phyloP scores from a whole-genome alignment of 1,139 yeast species.

The Sugiyamaella castrensis region DNA sequence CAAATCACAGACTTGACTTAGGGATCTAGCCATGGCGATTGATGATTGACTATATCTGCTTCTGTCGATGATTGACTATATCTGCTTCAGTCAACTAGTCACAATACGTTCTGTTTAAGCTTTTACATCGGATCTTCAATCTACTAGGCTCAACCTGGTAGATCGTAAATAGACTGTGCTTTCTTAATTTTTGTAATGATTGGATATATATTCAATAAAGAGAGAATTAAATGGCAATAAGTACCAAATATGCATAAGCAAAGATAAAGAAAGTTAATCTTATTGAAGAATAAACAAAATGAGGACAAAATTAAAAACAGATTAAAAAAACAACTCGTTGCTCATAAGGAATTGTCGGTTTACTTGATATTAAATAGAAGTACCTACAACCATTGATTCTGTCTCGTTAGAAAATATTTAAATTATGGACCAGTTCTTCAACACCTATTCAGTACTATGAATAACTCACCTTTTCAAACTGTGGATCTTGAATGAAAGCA shows the following conservation, averaged over 20 bases:
- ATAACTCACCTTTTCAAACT: conserved; percentile 58
- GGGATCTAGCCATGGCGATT: too few relatives aligned
- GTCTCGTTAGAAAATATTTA: conserved; percentile 1
- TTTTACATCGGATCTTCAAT: too few relatives aligned
- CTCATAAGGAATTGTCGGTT: background rate
- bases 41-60: too few relatives aligned
- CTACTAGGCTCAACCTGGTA: too few relatives aligned
- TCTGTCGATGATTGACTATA: too few relatives aligned
- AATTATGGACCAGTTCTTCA: too few relatives aligned
- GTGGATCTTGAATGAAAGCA: conserved; percentile 84
- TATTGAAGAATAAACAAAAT: background rate
- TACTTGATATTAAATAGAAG: background rate
- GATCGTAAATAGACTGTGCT: too few relatives aligned
- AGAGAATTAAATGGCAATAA: background rate
- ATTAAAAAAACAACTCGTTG: background rate
- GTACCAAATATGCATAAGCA: background rate
- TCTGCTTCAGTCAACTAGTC: too few relatives aligned
- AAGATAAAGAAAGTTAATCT: background rate
- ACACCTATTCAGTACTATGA: background rate
- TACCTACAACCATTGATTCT: conserved; percentile 35
- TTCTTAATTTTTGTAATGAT: too few relatives aligned
- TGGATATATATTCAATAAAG: too few relatives aligned
- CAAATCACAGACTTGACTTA: background rate
- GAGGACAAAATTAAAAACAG: background rate
- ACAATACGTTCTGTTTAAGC: too few relatives aligned